A percentile compares a stretch with the other conserved stretches of the same genome.
phyloP scores from a whole-genome alignment of 352 stramenopile genomes.

The Pythium phragmitis region DNA sequence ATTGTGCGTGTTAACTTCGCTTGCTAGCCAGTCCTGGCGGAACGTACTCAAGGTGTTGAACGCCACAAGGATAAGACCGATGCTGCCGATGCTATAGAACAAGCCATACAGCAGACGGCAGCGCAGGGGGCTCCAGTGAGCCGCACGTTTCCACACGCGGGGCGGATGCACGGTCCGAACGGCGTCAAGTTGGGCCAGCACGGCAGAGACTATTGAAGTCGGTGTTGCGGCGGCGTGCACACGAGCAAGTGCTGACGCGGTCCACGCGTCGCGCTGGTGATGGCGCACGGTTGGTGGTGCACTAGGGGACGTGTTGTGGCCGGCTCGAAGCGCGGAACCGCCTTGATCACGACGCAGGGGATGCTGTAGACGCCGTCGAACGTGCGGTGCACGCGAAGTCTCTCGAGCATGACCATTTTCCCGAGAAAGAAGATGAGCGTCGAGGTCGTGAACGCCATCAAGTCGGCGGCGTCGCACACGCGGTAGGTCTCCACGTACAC shows the following conservation, averaged over 20 bases:
- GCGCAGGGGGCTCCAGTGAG: background rate
- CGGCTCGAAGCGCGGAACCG: background rate
- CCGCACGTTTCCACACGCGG: background rate
- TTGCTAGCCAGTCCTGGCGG: background rate
- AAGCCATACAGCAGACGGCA: background rate
- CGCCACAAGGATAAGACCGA: background rate
- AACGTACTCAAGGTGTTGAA: background rate
- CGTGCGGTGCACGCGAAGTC: background rate
- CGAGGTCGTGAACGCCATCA: slow-evolving; percentile 12
- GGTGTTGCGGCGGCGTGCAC: background rate
- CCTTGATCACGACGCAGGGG: slow-evolving; percentile 14
- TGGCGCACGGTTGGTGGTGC: background rate
- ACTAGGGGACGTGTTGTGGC: background rate
- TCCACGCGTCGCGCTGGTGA: background rate
- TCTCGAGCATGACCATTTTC: slow-evolving; percentile 6
- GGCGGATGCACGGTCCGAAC: slow-evolving; percentile 1
- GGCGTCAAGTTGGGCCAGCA: background rate
- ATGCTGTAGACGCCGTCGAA: slow-evolving; percentile 9
- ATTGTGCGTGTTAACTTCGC: background rate
- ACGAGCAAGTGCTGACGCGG: background rate
- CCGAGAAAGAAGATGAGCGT: slow-evolving; percentile 15
- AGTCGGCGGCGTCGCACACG: slow-evolving; percentile 8
- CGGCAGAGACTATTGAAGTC: too few relatives aligned
- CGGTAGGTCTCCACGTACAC: background rate
- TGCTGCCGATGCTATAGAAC: background rate